Evolutionary conservation across 257 asterid species (phyloP).

Genomic region (Lantana camara): DNA sequence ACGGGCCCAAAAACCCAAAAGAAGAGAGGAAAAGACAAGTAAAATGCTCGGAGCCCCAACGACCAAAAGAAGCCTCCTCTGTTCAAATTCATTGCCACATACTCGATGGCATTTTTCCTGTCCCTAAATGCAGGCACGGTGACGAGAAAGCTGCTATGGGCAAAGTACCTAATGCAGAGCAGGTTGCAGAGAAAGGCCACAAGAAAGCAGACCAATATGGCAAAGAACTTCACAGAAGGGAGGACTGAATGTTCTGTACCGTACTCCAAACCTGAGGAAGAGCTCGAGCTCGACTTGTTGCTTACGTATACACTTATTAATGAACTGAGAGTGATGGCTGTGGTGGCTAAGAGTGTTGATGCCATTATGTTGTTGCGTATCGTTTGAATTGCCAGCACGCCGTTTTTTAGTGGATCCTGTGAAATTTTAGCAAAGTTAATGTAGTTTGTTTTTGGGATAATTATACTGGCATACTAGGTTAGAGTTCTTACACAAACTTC

Average conservation of each 20-base stretch:
- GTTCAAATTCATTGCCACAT: conserved; percentile 63
- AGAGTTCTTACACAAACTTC: too few species aligned
- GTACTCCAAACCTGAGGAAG: conserved; percentile 39
- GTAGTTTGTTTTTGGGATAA: too few species aligned
- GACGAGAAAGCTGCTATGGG: conserved; percentile 77
- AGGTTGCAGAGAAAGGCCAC: conserved; percentile 77
- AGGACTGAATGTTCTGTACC: conserved; percentile 46
- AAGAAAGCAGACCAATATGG: conserved; percentile 76
- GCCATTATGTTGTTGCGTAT: conserved; percentile 96
- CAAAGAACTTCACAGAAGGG: conserved; percentile 63
- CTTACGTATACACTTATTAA: conserved; percentile 77
- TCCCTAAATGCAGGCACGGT: conserved; percentile 58
- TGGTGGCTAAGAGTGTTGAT: conserved; percentile 81
- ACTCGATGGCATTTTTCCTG: conserved; percentile 56
- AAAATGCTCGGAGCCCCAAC: conserved; percentile 72
- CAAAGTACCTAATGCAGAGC: conserved; percentile 76
- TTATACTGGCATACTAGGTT: too few species aligned
- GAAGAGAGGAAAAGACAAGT: conserved; percentile 81
- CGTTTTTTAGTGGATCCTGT: conserved; percentile 87
- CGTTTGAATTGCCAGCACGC: conserved; percentile 80
- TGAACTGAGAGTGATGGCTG: conserved; percentile 88
- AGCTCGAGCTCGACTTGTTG: conserved; percentile 47
- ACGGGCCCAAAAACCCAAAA: conserved; percentile 82
- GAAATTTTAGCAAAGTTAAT: neutral
- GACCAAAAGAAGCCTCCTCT: conserved; percentile 85